These are phyloP conservation scores for Phytophthora pisi DNA, from an alignment of 352 stramenopile species.

Conservation along the genomic window DNA sequence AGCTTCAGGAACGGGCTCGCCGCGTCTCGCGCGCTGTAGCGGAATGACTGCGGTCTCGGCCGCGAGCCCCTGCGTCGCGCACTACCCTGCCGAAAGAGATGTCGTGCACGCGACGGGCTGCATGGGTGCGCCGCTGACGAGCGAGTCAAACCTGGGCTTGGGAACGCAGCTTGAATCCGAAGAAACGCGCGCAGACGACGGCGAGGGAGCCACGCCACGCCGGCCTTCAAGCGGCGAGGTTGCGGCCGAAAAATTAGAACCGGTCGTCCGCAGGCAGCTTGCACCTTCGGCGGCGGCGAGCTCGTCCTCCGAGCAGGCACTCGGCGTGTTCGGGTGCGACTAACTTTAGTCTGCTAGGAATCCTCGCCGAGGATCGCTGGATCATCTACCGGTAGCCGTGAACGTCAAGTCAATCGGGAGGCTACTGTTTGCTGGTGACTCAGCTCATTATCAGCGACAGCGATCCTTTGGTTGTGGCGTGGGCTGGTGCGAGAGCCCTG, in stretches of 20 bases:
- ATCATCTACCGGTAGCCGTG: conserved; percentile 6
- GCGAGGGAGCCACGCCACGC: neutral
- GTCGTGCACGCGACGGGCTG: conserved; percentile 15
- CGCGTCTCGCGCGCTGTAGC: conserved; percentile 13
- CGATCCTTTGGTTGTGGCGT: conserved; percentile 12
- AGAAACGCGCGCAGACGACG: conserved; percentile 17
- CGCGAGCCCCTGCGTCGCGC: conserved; percentile 1
- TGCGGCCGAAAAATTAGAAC: neutral
- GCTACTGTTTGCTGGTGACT: neutral
- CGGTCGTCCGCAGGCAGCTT: neutral
- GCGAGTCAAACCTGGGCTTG: conserved; percentile 4
- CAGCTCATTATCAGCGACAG: neutral
- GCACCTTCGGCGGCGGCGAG: neutral
- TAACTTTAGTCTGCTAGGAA: conserved; percentile 4
- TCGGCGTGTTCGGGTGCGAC: conserved; percentile 3
- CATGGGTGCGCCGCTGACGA: conserved; percentile 7
- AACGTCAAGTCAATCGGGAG: neutral
- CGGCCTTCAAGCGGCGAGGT: neutral
- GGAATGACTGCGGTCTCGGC: conserved; percentile 21
- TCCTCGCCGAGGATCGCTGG: conserved; percentile 15
- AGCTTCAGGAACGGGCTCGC: conserved; percentile 28
- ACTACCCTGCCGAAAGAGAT: conserved; percentile 25
- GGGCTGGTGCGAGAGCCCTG: neutral
- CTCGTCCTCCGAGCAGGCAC: neutral
- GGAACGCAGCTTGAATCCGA: neutral